Evolutionary conservation across 2,329 filamentous ascomycete species (phyloP).

Genomic region (Xylariaceae sp.): DNA sequence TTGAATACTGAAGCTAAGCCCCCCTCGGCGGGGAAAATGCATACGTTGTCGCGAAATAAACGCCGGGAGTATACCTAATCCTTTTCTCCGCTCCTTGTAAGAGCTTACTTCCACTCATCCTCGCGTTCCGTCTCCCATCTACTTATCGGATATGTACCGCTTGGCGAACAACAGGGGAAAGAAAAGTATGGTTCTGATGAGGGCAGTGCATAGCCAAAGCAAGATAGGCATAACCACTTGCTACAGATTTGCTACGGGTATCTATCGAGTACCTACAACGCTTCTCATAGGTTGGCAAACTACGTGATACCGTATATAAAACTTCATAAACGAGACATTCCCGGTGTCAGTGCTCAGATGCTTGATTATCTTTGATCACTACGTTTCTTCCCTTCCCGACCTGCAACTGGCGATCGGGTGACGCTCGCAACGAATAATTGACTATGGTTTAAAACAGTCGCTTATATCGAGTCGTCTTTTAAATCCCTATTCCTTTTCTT

Average conservation of each 20-base stretch:
- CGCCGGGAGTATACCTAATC: background rate
- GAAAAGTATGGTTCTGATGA: conserved; percentile 8
- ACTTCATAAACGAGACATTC: background rate
- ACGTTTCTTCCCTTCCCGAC: background rate
- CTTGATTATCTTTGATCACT: background rate
- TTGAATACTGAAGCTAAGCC: background rate
- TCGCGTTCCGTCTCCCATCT: background rate
- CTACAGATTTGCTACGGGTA: background rate
- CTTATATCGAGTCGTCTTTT: background rate
- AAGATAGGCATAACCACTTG: background rate
- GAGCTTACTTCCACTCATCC: background rate
- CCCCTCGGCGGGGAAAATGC: background rate
- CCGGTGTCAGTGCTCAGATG: background rate
- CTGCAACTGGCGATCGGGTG: background rate
- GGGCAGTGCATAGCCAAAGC: background rate
- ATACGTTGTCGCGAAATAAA: background rate
- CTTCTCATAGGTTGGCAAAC: too few species aligned
- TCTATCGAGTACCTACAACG: background rate
- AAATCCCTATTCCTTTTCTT: too few species aligned
- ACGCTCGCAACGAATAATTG: background rate
- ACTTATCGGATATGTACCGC: background rate
- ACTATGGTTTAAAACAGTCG: background rate
- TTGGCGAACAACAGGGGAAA: conserved; percentile 16
- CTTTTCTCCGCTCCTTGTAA: background rate
- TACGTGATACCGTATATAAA: background rate